These are phyloP conservation scores for Yamadazyma ubonensis DNA, from an alignment of 805 yeast genomes.

Conservation along the genomic window DNA sequence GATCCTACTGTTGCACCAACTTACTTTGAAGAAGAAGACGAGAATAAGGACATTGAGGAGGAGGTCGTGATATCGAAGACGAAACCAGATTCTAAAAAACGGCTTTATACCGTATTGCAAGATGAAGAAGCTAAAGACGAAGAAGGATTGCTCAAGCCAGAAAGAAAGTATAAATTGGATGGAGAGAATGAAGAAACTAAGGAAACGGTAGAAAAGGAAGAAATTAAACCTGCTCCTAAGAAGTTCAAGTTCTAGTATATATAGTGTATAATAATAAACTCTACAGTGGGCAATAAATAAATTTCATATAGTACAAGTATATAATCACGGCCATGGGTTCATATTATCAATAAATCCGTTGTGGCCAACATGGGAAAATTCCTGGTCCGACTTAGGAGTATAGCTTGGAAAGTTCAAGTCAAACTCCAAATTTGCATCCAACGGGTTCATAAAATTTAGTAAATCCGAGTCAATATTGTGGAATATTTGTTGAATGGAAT, in stretches of 20 bases:
- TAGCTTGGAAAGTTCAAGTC: constrained; percentile 6
- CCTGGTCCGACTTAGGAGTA: not conserved
- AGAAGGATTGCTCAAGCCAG: constrained; percentile 4
- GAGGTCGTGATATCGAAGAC: constrained; percentile 6
- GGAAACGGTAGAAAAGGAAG: not conserved
- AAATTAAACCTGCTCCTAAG: constrained; percentile 5
- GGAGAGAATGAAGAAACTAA: constrained; percentile 3
- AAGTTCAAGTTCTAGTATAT: constrained; percentile 15
- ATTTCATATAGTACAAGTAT: too few species aligned
- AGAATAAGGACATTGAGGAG: constrained; percentile 1
- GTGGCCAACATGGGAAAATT: too few species aligned
- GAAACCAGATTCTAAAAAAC: constrained; percentile 3
- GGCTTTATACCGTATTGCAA: constrained; percentile 22
- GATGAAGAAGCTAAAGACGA: constrained; percentile 11
- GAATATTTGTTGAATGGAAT: constrained; percentile 26
- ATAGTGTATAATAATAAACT: not conserved
- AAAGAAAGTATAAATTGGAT: constrained; percentile 8
- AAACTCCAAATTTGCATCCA: constrained; percentile 23
- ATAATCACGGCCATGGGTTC: too few species aligned
- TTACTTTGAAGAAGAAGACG: constrained; percentile 8
- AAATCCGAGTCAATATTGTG: constrained; percentile 32
- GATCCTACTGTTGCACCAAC: constrained; percentile 24
- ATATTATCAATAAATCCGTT: too few species aligned
- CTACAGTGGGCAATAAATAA: too few species aligned
- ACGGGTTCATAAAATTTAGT: constrained; percentile 27